Evolutionary conservation across 768 basidiomycete genomes (phyloP).

Genomic region (Mycena metata): DNA sequence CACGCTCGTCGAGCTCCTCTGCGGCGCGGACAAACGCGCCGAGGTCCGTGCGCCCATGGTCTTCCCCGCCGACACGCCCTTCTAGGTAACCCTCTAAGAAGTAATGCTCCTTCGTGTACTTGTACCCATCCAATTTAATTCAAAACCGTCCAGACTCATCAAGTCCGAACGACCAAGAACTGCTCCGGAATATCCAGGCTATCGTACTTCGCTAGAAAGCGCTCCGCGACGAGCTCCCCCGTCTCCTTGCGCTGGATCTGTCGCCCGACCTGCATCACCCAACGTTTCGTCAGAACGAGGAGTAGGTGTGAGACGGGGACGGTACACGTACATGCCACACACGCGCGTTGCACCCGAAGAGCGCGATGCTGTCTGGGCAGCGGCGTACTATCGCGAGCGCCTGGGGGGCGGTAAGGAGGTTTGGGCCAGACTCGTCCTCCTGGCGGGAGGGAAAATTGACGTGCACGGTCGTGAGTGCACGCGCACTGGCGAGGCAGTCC

Average conservation of each 20-base stretch:
- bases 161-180: slow-evolving; percentile 76
- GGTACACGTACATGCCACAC: slow-evolving; percentile 74
- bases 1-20: slow-evolving; percentile 79
- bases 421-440: slow-evolving; percentile 38
- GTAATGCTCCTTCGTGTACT: not conserved
- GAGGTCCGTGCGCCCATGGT: slow-evolving; percentile 78
- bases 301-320: not conserved
- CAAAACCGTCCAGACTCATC: slow-evolving; percentile 38
- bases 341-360: slow-evolving; percentile 76
- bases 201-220: slow-evolving; percentile 66
- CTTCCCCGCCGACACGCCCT: slow-evolving; percentile 68
- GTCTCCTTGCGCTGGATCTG: slow-evolving; percentile 49
- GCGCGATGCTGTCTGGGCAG: slow-evolving; percentile 65
- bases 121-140: not conserved
- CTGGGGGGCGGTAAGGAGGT: slow-evolving; percentile 50
- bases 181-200: slow-evolving; percentile 78
- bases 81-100: slow-evolving; percentile 32
- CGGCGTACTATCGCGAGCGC: slow-evolving; percentile 61
- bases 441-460: slow-evolving; percentile 61
- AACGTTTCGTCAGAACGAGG: not conserved
- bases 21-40: slow-evolving; percentile 71
- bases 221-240: slow-evolving; percentile 54
- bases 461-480: slow-evolving; percentile 68
- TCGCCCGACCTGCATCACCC: slow-evolving; percentile 59
- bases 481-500: slow-evolving; percentile 58